These are phyloP conservation scores for Nitzschia sp. DNA, from an alignment of 108 stramenopile genomes.

Conservation along the genomic window DNA sequence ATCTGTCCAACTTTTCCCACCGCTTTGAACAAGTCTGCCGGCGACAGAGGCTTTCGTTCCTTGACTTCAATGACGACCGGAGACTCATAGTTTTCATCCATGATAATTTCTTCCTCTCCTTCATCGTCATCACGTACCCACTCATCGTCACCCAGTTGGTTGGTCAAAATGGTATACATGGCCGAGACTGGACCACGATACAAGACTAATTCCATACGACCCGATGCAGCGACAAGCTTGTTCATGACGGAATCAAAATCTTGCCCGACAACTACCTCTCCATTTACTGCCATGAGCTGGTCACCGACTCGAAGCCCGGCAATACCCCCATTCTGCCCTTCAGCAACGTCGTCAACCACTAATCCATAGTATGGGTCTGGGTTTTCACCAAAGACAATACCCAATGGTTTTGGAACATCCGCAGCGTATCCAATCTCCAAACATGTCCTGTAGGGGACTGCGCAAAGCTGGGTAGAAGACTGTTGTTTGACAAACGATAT, in stretches of 20 bases:
- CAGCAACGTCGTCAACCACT: slow-evolving; percentile 36
- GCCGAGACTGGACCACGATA: slow-evolving; percentile 32
- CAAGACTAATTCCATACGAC: slow-evolving; percentile 12
- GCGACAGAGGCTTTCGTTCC: slow-evolving; percentile 28
- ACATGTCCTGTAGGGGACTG: background rate
- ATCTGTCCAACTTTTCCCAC: slow-evolving; percentile 21
- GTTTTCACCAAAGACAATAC: slow-evolving; percentile 46
- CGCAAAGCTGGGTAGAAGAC: background rate
- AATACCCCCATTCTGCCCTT: slow-evolving; percentile 27
- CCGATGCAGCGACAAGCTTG: slow-evolving; percentile 11
- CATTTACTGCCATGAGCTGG: slow-evolving; percentile 38
- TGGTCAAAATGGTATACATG: slow-evolving; percentile 32
- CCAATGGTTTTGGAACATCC: slow-evolving; percentile 32
- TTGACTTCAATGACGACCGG: slow-evolving; percentile 34
- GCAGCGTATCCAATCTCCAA: background rate
- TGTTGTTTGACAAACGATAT: background rate
- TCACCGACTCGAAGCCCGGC: slow-evolving; percentile 43
- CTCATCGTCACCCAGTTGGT: slow-evolving; percentile 19
- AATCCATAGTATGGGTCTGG: slow-evolving; percentile 37
- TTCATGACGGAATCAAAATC: slow-evolving; percentile 43
- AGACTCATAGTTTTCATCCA: slow-evolving; percentile 51
- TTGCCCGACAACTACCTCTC: slow-evolving; percentile 24
- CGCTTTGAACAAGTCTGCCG: slow-evolving; percentile 27
- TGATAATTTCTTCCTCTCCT: slow-evolving; percentile 33
- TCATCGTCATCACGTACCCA: slow-evolving; percentile 27